Base-by-base conservation (phyloP, 345 rosid genomes). In the Syzygium jambos region DNA sequence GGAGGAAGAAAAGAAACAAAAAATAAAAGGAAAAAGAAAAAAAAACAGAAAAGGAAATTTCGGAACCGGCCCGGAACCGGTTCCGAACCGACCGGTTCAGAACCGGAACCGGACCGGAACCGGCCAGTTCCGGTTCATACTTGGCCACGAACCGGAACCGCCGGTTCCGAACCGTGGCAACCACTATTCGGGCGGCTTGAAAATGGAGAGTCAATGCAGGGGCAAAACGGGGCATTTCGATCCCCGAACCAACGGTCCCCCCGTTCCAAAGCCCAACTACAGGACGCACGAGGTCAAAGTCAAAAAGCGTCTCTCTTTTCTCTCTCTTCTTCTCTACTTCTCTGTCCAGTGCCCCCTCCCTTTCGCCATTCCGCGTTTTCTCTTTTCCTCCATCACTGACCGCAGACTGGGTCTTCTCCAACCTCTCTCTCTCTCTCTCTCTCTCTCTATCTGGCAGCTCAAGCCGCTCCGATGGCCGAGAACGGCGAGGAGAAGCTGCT, bases 401-500 rank as follows among this genome's bases (percentile, higher is more conserved):
- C 38, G 80, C 10, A 9, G 80, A 73, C 80, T 56, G 61, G 59
- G 46, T 21, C 59, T 7, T 21, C 11, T 51, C 14, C 52, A 43
- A 19, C 57, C 38, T 68, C 43, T 15, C 11, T 29, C 77, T 15
- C 41, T 63, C 22, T 30, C 12, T 68, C 14, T 68, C 13, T 68
- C 25, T 68, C 25, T 68, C 3, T 68, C 46, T 8, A 12, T 19
- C 25, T 17, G 19, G 17, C 9, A 61, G 38, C 14, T 73, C 80
- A 22, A 34, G 80, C 14, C 49, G 21, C 46, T 78, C 11, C 16
- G 30, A 90, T 90, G 90, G 90, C 90, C 5, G 91, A 92, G 87
- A 93, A 92, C 93, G 99, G 99, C 83, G 99, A 97, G 90, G 99
- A 97, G 92, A 97, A 95, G 92, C 86, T 97, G 86, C 91, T 95